Evolutionary conservation across 192 early-diverging fungal species (phyloP), one percentile per base, ranked within the genome.

Genomic region (Coemansia sp.): DNA sequence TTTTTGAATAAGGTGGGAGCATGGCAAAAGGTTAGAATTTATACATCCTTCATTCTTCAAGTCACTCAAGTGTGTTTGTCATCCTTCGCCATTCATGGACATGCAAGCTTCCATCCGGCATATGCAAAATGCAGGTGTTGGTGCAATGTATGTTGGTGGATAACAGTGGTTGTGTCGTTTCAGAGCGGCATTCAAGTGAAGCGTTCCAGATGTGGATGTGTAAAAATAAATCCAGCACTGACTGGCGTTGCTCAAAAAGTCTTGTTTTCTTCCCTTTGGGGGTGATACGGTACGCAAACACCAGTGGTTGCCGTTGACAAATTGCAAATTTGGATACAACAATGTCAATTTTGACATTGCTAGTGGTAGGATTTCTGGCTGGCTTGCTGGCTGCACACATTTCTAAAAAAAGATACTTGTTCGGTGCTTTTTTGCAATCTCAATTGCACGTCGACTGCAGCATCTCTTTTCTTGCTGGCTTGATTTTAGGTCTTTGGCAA

Each of bases 181-280:
- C 4, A 49, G 10, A 13, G 55, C 57, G n/a, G 12, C 36, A 40
- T 59, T 58, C 62, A 63, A 43, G 62, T 18, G 47, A 54, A 18
- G 49, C 15, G 62, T 70, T 63, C 68, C 63, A 70, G 48, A 62
- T 63, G 68, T 59, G 36, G 68, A 70, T 39, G 62, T 64, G 68
- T 70, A 70, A 64, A 64, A 64, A 64, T 70, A 70, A 49, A 62
- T 22, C n/a, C n/a, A 6, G 39, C 57, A 37, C 39, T 59, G 57
- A n/a, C 37, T 59, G 57, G 13, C 7, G 8, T 12, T 41, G 9
- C n/a, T 9, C 39, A 8, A 16, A 59, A 59, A 59, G 57, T 59
- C 37, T 9, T 59, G 57, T 59, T 59, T 59, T 59, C 37, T 9
- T 59, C 13, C 39, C 39, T 59, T 59, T 59, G 18, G 57, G 57